These are phyloP conservation scores for Hura crepitans DNA, from an alignment of 441 rosid species.

Conservation along the genomic window DNA sequence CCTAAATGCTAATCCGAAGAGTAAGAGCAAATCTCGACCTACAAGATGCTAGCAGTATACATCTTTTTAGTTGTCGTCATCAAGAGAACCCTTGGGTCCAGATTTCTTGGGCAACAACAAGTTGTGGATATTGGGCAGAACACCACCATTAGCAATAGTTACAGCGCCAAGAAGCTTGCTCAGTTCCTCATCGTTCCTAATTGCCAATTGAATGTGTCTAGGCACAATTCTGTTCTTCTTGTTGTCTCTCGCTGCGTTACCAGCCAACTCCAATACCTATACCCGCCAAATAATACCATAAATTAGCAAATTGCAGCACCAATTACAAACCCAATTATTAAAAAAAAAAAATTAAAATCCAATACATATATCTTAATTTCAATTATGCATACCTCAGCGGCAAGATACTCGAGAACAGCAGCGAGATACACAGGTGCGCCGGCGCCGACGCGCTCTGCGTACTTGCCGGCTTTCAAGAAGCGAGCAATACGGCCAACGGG, in stretches of 20 bases:
- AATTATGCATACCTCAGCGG: not conserved
- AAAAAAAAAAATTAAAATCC: no score
- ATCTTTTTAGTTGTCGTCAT: no score
- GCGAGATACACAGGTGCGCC: not conserved
- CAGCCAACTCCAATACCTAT: conserved; percentile 28
- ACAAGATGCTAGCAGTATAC: no score
- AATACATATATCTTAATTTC: no score
- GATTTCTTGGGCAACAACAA: no score
- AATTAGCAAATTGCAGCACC: not conserved
- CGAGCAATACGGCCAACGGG: no score
- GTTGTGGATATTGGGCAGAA: conserved; percentile 71
- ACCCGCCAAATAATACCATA: not conserved
- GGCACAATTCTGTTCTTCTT: conserved; percentile 32
- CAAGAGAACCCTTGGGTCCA: no score
- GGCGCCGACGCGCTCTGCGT: no score
- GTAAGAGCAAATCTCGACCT: no score
- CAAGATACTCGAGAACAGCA: not conserved
- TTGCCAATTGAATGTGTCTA: conserved; percentile 25
- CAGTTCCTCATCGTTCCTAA: conserved; percentile 70
- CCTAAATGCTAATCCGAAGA: no score
- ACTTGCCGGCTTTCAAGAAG: no score
- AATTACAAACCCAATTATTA: conserved; percentile 30
- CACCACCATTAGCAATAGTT: conserved; percentile 81
- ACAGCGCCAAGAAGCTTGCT: conserved; percentile 71
- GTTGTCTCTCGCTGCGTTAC: conserved; percentile 31